Conservation (phyloP, 148 eudicot genomes). For the Nepenthes mirabilis region DNA sequence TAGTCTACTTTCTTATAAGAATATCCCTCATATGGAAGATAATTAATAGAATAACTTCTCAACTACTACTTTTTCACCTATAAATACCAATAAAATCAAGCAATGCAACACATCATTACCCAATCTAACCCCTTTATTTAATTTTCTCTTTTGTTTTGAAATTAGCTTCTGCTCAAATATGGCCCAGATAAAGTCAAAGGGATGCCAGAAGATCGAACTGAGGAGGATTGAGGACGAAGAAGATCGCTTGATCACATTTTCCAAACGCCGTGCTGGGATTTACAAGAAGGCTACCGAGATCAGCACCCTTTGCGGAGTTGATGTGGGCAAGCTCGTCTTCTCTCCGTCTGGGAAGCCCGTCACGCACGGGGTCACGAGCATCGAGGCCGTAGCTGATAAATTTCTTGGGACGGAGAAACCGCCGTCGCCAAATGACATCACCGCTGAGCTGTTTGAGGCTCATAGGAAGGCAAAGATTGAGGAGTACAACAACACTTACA, state of each 20-base stretch:
- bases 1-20: too few species aligned
- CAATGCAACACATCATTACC: neutral
- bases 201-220: conserved; percentile 11
- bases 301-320: conserved; percentile 7
- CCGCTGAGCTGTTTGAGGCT: too few species aligned
- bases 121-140: too few species aligned
- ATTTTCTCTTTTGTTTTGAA: too few species aligned
- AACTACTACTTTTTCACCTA: neutral
- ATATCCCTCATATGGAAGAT: too few species aligned
- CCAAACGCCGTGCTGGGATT: conserved; percentile 20
- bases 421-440: too few species aligned
- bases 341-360: conserved; percentile 7
- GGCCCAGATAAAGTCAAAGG: neutral
- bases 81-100: neutral
- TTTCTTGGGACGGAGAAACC: neutral
- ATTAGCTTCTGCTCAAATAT: neutral
- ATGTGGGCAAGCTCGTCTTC: conserved; percentile 12
- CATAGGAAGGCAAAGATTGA: neutral
- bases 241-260: conserved; percentile 17
- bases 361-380: neutral
- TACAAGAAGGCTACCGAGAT: conserved; percentile 26
- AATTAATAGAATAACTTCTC: too few species aligned
- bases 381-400: neutral
- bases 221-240: conserved; percentile 12
- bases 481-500: neutral